Base-by-base conservation (phyloP, 495 filamentous ascomycete genomes). In the Penicillium parvum region DNA sequence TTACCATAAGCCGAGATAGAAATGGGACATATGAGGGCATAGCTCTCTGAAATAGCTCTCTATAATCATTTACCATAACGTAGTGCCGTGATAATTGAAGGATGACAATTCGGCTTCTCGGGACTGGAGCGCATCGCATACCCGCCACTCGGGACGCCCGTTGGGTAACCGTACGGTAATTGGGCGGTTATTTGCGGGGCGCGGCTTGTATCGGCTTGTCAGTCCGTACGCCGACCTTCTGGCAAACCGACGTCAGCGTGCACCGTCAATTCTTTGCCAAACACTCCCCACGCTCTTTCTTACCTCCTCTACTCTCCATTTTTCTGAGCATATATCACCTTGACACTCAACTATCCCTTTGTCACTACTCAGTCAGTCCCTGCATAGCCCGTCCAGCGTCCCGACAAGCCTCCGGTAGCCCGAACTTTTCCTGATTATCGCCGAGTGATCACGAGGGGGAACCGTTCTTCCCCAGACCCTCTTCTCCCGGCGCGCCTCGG, bases 181-280 rank as follows among this genome's bases (percentile, higher is more conserved):
- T 14, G 30, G 3, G 12, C 57, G 54, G 50, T 30, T 53, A 53
- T 40, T 32, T 8, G 42, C 55, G 51, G 55, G 34, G 19, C 7
- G 37, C 44, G 42, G 50, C 35, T 43, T 48, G 66, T 69, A 67
- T 67, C 66, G 66, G 66, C 64, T 65, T 47, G 61, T 64, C 58
- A 66, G 53, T 49, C 27, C 34, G 50, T 63, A 62, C 47, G 45
- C 51, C 50, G 51, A 51, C 43, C 23, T 27, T 39, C 46, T 47
- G 55, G 22, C 55, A 50, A 34, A 50, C 45, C 51, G 48, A 53
- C 52, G 56, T 52, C 52, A 55, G 46, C 27, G 49, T 27, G n/a
- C 28, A 16, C n/a, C 12, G 28, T 16, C 16, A 15, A n/a, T n/a
- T 14, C 12, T 29, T 15, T n/a, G n/a, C n/a, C n/a, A n/a, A 36